Evolutionary conservation across 192 early-diverging fungal species (phyloP), one percentile per base, ranked within the genome.

Genomic region (Chytriomyces sp.): DNA sequence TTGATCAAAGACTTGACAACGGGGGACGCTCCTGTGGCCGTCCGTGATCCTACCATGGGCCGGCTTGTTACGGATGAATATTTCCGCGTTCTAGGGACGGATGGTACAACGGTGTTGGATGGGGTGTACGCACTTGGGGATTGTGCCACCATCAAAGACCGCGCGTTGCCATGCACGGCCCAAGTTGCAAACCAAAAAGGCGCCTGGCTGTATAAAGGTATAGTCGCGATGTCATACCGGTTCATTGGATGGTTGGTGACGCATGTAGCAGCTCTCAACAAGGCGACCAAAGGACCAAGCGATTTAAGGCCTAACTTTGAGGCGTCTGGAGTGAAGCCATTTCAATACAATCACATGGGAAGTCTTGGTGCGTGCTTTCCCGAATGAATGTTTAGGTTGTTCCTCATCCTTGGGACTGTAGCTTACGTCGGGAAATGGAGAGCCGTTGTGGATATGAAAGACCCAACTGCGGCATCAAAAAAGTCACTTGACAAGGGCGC

Each of bases 151-250:
- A 90, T 94, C 64, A 82, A 92, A 75, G 89, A 89, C 56, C 80
- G 90, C 30, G 85, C 87, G 53, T 82, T 94, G 8, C 93, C 93
- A 25, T 86, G 89, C 5, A 93, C 91, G 7, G 96, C 96, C 5
- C 96, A 98, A 78, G 90, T 92, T 0, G 92, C 92, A 0, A 86
- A 84, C 58, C 92, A 93, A 72, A 90, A 93, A 57, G 91, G 87
- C 0, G 80, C 79, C 6, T 91, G 84, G 74, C 73, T 93, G 8
- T 59, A 82, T 17, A 91, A 90, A 64, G 69, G 69, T 71, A 39
- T 31, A 4, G 39, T 5, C 7, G 14, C 44, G 5, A 6, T 52
- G 7, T 66, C 25, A 22, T 59, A 12, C 19, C 10, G 25, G n/a
- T 8, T 28, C 34, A 39, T 10, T 39, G 14, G 28, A 8, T 34